Percentiles rank a stretch among this genome's conserved stretches.
phyloP scores from a whole-genome alignment of 2,329 filamentous ascomycete genomes.

The Aspergillus versicolor region DNA sequence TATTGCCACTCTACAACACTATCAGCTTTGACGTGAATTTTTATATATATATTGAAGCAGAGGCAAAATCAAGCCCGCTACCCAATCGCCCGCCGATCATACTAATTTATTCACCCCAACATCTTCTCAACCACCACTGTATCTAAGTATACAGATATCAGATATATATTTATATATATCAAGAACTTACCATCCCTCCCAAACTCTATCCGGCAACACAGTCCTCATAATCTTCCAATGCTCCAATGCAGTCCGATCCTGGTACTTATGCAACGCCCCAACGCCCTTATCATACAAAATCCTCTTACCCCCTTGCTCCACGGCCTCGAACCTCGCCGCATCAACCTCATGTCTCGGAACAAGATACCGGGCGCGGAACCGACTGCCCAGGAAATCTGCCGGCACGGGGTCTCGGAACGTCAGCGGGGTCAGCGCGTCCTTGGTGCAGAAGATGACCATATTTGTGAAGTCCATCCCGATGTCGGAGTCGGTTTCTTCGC shows the following conservation, averaged over 20 bases:
- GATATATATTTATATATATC: background rate
- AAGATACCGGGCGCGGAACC: slow-evolving; percentile 68
- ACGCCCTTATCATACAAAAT: slow-evolving; percentile 55
- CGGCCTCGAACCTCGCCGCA: slow-evolving; percentile 31
- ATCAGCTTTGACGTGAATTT: too few relatives aligned
- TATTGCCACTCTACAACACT: background rate
- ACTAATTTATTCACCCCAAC: background rate
- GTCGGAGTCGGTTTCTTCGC: slow-evolving; percentile 64
- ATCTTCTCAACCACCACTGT: background rate
- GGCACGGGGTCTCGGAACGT: slow-evolving; percentile 66
- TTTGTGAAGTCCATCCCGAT: slow-evolving; percentile 78
- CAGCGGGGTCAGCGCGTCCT: slow-evolving; percentile 43
- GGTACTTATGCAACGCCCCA: slow-evolving; percentile 66
- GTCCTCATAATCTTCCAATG: slow-evolving; percentile 93
- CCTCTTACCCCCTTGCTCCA: slow-evolving; percentile 46
- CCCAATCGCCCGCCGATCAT: background rate
- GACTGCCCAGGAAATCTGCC: slow-evolving; percentile 70
- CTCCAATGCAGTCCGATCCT: slow-evolving; percentile 72
- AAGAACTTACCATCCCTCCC: slow-evolving; percentile 73
- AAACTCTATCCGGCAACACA: slow-evolving; percentile 74
- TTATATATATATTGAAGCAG: background rate
- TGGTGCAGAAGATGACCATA: slow-evolving; percentile 92
- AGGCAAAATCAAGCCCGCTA: background rate
- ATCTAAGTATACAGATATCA: background rate
- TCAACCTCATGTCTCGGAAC: slow-evolving; percentile 70